A percentile compares a stretch with the other conserved stretches of the same genome.
These are phyloP conservation scores for Dalbergia cultrata DNA, from an alignment of 306 rosid genomes.

Conservation along the genomic window DNA sequence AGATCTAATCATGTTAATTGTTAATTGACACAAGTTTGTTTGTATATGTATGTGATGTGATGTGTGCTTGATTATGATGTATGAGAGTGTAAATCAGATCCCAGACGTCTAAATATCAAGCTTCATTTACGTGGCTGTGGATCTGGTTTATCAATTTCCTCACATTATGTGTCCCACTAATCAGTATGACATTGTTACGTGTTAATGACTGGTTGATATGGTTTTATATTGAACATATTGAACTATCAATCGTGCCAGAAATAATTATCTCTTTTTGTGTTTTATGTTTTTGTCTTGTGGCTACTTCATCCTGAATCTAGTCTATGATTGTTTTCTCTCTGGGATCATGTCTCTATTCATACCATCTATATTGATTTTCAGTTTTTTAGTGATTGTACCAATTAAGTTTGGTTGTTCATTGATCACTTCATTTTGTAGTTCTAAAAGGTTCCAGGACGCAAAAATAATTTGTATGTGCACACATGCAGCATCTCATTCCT, in stretches of 20 bases:
- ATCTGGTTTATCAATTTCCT: not conserved
- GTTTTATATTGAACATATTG: not conserved
- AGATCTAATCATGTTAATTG: not conserved
- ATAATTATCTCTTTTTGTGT: not conserved
- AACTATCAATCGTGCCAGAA: not conserved
- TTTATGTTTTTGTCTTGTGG: not conserved
- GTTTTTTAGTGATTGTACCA: not conserved
- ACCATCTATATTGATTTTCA: too few species aligned
- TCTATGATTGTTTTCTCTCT: too few species aligned
- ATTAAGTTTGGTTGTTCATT: too few species aligned
- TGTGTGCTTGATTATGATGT: not conserved
- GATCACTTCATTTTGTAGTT: too few species aligned
- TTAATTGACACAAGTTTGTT: not conserved
- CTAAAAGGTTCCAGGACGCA: too few species aligned
- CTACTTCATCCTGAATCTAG: not conserved
- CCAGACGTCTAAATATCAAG: slow-evolving; percentile 2
- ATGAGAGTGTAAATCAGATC: not conserved
- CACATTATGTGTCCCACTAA: not conserved
- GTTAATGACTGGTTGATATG: not conserved
- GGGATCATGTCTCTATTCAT: too few species aligned
- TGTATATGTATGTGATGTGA: not conserved
- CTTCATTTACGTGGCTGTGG: slow-evolving; percentile 5
- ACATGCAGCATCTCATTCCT: too few species aligned
- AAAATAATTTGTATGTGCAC: too few species aligned
- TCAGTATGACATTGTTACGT: not conserved